phyloP scores from a whole-genome alignment of 768 basidiomycete genomes.

The Boletus subparvulus region DNA sequence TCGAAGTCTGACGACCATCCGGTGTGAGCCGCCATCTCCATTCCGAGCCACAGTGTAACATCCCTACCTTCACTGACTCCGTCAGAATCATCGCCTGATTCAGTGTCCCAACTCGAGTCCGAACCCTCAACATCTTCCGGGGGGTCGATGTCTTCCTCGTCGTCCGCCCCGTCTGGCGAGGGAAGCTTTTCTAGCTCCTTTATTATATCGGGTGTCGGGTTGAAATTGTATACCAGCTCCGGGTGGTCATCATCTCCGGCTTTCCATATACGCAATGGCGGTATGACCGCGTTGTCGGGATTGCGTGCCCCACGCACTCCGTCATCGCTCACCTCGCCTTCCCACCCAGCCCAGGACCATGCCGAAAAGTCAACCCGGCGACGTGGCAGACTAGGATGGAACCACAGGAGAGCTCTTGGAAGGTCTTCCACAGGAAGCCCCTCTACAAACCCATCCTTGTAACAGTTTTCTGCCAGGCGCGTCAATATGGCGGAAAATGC shows the following conservation, averaged over 20 bases:
- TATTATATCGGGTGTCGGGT: background rate
- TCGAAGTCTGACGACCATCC: background rate
- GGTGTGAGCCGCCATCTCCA: background rate
- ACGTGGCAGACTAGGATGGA: background rate
- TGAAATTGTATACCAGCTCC: constrained; percentile 10
- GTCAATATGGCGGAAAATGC: constrained; percentile 15
- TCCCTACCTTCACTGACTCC: background rate
- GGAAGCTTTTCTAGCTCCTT: too few relatives aligned
- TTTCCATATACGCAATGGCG: constrained; percentile 14
- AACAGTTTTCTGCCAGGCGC: background rate
- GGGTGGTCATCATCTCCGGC: background rate
- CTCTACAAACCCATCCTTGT: constrained; percentile 13
- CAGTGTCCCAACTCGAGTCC: background rate
- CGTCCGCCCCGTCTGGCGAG: background rate
- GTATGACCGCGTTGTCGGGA: background rate
- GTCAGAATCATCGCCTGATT: background rate
- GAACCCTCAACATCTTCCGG: background rate
- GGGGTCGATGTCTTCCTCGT: background rate
- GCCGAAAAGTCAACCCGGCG: background rate
- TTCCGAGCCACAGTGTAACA: background rate
- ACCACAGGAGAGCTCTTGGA: constrained; percentile 13
- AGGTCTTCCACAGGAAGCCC: constrained; percentile 13
- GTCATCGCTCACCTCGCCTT: background rate
- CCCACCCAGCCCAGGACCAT: constrained; percentile 18
- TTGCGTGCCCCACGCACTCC: background rate